Conservation (phyloP, 305 asterid genomes). For the Rubia peregrina region DNA sequence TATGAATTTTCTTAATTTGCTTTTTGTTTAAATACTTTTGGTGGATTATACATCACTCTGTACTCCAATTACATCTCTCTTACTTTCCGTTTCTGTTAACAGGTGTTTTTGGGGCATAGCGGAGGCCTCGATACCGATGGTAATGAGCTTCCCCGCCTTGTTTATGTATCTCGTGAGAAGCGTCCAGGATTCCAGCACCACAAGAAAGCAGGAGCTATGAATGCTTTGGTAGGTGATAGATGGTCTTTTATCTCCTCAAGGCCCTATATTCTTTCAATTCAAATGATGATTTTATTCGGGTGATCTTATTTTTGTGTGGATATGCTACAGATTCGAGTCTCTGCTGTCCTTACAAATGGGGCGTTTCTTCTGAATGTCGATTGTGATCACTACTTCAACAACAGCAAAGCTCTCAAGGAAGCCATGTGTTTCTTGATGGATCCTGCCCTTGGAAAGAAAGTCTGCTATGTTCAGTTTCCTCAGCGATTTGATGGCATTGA, state of each 20-base stretch:
- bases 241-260: background rate
- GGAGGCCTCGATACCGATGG: constrained; percentile 90
- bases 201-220: constrained; percentile 99
- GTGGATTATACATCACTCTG: background rate
- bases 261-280: background rate
- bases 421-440: constrained; percentile 98
- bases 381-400: constrained; percentile 94
- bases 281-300: constrained; percentile 9
- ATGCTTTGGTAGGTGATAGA: constrained; percentile 65
- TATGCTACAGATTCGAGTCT: constrained; percentile 75
- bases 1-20: constrained; percentile 17
- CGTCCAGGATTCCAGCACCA: constrained; percentile 98
- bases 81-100: constrained; percentile 5
- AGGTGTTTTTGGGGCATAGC: constrained; percentile 89
- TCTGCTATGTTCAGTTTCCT: constrained; percentile 84
- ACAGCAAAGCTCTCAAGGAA: constrained; percentile 89
- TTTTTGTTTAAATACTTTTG: background rate
- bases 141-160: constrained; percentile 87
- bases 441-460: constrained; percentile 70
- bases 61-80: constrained; percentile 3
- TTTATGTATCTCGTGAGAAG: constrained; percentile 96
- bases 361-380: constrained; percentile 89
- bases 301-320: constrained; percentile 5
- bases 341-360: constrained; percentile 92
- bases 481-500: constrained; percentile 95